Evolutionary conservation across 352 stramenopile species (phyloP).

Genomic region (Phytophthora fragariaefolia): DNA sequence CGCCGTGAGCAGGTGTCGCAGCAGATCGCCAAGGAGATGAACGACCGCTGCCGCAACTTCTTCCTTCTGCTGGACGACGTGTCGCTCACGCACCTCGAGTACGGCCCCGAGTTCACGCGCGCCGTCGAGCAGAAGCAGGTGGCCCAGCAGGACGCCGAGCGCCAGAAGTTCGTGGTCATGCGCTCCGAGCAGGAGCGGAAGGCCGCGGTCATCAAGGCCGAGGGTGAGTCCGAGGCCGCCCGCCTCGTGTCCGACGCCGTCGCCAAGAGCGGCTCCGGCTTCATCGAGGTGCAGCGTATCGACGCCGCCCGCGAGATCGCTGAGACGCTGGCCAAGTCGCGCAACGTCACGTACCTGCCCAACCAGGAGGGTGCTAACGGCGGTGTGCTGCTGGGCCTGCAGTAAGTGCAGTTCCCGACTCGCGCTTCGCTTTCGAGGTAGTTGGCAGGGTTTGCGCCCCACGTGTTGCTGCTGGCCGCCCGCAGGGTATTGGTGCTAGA

Average conservation of each 20-base stretch:
- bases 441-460: conserved; percentile 18
- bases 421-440: conserved; percentile 15
- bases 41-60: conserved; percentile 96
- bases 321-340: conserved; percentile 95
- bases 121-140: conserved; percentile 99
- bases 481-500: conserved; percentile 34
- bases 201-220: conserved; percentile 91
- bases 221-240: conserved; percentile 98
- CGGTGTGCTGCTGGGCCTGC: conserved; percentile 85
- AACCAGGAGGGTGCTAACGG: conserved; percentile 87
- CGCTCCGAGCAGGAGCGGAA: conserved; percentile 98
- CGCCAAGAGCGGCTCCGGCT: conserved; percentile 96
- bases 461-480: conserved; percentile 10
- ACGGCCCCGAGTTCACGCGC: conserved; percentile 98
- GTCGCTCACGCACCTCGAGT: conserved; percentile 99
- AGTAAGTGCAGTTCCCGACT: conserved; percentile 45
- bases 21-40: conserved; percentile 97
- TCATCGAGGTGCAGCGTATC: conserved; percentile 99
- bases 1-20: conserved; percentile 98
- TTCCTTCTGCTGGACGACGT: conserved; percentile 99
- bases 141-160: conserved; percentile 99
- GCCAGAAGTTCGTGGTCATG: conserved; percentile 99
- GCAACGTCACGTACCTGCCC: conserved; percentile 99
- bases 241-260: conserved; percentile 98
- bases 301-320: conserved; percentile 99